phyloP scores from a whole-genome alignment of 164 flowering plant genomes.

The Vitis rupestris region DNA sequence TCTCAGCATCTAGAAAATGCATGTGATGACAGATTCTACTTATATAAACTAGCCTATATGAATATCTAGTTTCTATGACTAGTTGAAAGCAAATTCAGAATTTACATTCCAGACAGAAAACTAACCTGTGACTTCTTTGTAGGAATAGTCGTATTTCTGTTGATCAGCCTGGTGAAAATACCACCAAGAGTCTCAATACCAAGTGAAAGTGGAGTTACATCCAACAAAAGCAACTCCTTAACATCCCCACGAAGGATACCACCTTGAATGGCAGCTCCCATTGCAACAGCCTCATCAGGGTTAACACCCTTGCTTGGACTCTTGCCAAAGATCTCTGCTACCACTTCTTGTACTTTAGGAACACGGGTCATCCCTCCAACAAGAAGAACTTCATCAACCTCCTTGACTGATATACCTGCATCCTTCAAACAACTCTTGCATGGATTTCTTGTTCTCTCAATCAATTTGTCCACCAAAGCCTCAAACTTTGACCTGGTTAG shows the following conservation, averaged over 20 bases:
- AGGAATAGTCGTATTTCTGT: slow-evolving; percentile 65
- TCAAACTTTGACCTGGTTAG: slow-evolving; percentile 70
- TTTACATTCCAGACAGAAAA: neutral
- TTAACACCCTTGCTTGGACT: slow-evolving; percentile 73
- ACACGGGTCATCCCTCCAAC: slow-evolving; percentile 81
- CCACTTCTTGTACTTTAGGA: slow-evolving; percentile 70
- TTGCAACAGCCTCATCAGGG: slow-evolving; percentile 79
- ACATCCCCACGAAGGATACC: slow-evolving; percentile 74
- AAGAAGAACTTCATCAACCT: slow-evolving; percentile 73
- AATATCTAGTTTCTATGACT: neutral
- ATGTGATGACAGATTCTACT: no score
- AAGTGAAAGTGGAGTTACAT: slow-evolving; percentile 70
- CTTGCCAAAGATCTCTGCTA: slow-evolving; percentile 61
- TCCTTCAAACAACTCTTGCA: slow-evolving; percentile 71
- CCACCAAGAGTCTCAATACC: slow-evolving; percentile 77
- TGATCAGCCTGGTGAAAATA: slow-evolving; percentile 62
- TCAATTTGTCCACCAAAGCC: slow-evolving; percentile 47
- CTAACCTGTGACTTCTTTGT: slow-evolving; percentile 68
- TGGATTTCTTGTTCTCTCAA: slow-evolving; percentile 58
- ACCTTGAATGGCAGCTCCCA: slow-evolving; percentile 86
- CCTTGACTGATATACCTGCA: slow-evolving; percentile 54
- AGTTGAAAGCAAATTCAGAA: neutral
- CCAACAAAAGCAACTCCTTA: slow-evolving; percentile 66
- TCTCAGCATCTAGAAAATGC: no score
- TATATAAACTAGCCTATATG: no score